These are phyloP conservation scores for Ophiostoma ulmi DNA, from an alignment of 2,329 filamentous ascomycete genomes.

Conservation along the genomic window DNA sequence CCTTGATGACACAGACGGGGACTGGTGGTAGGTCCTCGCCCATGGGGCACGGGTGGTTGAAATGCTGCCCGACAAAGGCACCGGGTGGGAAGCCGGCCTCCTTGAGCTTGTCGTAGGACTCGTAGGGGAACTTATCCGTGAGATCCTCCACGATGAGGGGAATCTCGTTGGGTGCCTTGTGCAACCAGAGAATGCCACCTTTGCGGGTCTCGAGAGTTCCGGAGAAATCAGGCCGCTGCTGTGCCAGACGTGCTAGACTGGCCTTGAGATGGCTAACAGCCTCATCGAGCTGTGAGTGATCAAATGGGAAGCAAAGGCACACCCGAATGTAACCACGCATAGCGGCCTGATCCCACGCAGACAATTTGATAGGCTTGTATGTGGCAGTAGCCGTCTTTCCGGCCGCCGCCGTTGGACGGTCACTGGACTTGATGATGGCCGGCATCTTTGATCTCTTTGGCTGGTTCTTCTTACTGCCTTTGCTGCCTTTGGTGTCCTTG, in stretches of 20 bases:
- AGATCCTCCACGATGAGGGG: conserved; percentile 29
- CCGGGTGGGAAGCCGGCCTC: conserved; percentile 32
- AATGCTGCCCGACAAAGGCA: conserved; percentile 32
- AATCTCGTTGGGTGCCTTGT: conserved; percentile 27
- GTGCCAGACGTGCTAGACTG: conserved; percentile 27
- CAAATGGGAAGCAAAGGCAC: conserved; percentile 30
- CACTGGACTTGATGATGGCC: neutral
- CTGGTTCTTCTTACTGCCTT: neutral
- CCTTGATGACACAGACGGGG: conserved; percentile 39
- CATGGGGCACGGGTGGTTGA: conserved; percentile 25
- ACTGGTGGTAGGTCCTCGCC: conserved; percentile 28
- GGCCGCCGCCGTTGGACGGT: neutral
- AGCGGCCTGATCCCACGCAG: conserved; percentile 27
- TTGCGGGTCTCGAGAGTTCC: conserved; percentile 30
- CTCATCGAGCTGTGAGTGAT: conserved; percentile 12
- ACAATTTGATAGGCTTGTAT: conserved; percentile 1
- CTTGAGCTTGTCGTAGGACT: conserved; percentile 31
- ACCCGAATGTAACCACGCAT: conserved; percentile 28
- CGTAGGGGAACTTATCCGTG: conserved; percentile 27
- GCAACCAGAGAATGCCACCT: conserved; percentile 27
- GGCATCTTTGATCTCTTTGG: neutral
- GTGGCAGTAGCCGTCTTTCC: neutral
- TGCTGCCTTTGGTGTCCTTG: neutral
- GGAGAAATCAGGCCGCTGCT: conserved; percentile 31
- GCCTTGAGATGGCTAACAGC: conserved; percentile 25